These are phyloP conservation scores for Yarrowia galli DNA, from an alignment of 1,139 yeast species.

Conservation along the genomic window DNA sequence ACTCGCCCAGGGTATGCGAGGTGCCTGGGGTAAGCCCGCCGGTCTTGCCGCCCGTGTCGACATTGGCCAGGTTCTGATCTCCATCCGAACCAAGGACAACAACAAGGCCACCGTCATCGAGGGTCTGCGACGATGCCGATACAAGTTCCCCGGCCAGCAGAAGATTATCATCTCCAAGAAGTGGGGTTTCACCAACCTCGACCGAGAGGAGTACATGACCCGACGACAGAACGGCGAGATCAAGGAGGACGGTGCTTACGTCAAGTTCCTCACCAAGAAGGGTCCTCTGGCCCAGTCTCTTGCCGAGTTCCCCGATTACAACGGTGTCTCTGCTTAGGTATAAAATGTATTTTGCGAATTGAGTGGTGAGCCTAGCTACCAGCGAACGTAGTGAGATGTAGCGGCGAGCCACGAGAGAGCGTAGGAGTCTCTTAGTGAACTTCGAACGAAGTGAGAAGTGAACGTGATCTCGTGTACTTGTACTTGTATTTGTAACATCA, in stretches of 20 bases:
- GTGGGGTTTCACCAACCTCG: slow-evolving; percentile 99
- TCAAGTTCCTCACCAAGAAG: slow-evolving; percentile 95
- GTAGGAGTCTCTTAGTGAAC: too few species aligned
- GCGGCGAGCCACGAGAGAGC: neutral
- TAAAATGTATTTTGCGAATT: neutral
- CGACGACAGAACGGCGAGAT: slow-evolving; percentile 97
- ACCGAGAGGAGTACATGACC: slow-evolving; percentile 95
- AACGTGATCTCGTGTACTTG: too few species aligned
- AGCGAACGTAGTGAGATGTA: neutral
- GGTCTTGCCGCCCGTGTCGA: slow-evolving; percentile 99
- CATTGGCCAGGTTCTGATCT: slow-evolving; percentile 98
- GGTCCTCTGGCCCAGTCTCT: slow-evolving; percentile 94
- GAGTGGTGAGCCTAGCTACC: neutral
- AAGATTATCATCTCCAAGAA: slow-evolving; percentile 98
- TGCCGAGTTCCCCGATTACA: slow-evolving; percentile 94
- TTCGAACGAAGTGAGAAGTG: too few species aligned
- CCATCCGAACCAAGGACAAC: slow-evolving; percentile 97
- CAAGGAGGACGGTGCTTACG: slow-evolving; percentile 99
- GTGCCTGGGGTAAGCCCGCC: slow-evolving; percentile 99
- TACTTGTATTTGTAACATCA: too few species aligned
- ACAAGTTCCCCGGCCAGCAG: slow-evolving; percentile 99
- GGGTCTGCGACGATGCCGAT: slow-evolving; percentile 99
- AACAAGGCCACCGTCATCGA: slow-evolving; percentile 97
- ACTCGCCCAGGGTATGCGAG: slow-evolving; percentile 99
- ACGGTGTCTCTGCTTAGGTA: slow-evolving; percentile 47